Evolutionary conservation across 352 stramenopile genomes (phyloP), one percentile per base, ranked within the genome.

Genomic region (Globisporangium paddicum): DNA sequence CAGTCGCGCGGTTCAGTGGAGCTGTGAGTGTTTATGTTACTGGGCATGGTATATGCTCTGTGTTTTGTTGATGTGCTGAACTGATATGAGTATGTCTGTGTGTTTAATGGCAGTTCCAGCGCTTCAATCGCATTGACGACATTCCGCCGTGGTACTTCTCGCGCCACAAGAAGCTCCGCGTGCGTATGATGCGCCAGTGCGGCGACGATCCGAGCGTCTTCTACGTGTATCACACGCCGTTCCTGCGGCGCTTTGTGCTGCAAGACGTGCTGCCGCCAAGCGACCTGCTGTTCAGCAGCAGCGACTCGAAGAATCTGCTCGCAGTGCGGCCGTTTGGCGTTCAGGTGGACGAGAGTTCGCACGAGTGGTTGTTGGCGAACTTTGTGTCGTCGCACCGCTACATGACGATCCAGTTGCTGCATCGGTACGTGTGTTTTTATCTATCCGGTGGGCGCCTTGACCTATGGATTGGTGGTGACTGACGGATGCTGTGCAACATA

Each of bases 161-260:
- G 19, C 72, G 79, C 3, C 77, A 74, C 41, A 89, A 91, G 57
- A 89, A 80, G 49, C 66, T 94, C n/a, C 73, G 73, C 16, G 85
- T 87, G 58, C 79, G 82, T 5, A 75, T 92, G 55, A 70, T 92
- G 18, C 72, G 71, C n/a, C 82, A 91, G 60, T 83, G 74, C 21
- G 59, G 64, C n/a, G 45, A 66, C 2, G 79, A 94, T 38, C 77
- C 85, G 41, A 92, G 71, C 58, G 51, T 92, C 8, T 88, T 94
- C 30, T 91, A 89, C 58, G 82, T 94, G 41, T 91, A 91, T 60
- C 85, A 94, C 61, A 89, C 80, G 48, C 85, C 85, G 30, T 81
- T 90, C 30, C 30, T 82, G 23, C 76, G 84, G 1, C 80, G 84
- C 13, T 66, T 71, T 23, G 16, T 90, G 30, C 55, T 92, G 41